Conservation (phyloP, 371 early-diverging fungal species). For the Lichtheimia ornata region DNA sequence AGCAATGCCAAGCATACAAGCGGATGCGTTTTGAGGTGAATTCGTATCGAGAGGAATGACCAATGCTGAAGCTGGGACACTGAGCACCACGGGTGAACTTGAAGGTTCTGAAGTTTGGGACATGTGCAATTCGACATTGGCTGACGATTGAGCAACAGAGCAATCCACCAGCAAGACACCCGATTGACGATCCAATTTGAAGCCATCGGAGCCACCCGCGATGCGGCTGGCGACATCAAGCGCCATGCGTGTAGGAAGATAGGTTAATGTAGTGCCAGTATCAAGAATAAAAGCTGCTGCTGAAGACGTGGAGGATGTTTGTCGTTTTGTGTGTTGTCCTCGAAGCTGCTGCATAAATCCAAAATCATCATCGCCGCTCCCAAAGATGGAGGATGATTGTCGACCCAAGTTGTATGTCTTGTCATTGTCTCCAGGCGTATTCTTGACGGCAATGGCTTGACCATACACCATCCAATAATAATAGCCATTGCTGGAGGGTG, state of each 20-base stretch:
- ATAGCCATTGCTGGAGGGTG: constrained; percentile 15
- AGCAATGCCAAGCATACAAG: constrained; percentile 52
- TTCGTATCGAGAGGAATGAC: constrained; percentile 40
- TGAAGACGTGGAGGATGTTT: background rate
- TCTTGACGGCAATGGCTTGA: constrained; percentile 36
- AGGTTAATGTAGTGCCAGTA: constrained; percentile 52
- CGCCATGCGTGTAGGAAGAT: constrained; percentile 34
- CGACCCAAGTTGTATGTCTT: constrained; percentile 11
- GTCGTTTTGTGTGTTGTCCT: background rate
- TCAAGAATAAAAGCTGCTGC: constrained; percentile 45
- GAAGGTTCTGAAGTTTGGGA: constrained; percentile 20
- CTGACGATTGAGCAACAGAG: constrained; percentile 21
- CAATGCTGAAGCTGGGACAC: constrained; percentile 36
- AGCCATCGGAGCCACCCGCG: constrained; percentile 23
- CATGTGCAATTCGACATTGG: constrained; percentile 34
- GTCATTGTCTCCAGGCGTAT: constrained; percentile 13
- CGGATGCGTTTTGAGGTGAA: constrained; percentile 22
- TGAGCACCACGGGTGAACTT: constrained; percentile 27
- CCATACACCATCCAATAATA: constrained; percentile 55
- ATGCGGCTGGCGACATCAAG: constrained; percentile 31
- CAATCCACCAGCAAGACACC: constrained; percentile 43
- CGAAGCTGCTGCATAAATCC: too few species aligned
- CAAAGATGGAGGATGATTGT: too few species aligned
- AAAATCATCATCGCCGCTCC: too few species aligned
- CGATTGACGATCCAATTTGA: constrained; percentile 31